Evolutionary conservation across 129 eudicot species (phyloP).

Genomic region (Arctium minus): DNA sequence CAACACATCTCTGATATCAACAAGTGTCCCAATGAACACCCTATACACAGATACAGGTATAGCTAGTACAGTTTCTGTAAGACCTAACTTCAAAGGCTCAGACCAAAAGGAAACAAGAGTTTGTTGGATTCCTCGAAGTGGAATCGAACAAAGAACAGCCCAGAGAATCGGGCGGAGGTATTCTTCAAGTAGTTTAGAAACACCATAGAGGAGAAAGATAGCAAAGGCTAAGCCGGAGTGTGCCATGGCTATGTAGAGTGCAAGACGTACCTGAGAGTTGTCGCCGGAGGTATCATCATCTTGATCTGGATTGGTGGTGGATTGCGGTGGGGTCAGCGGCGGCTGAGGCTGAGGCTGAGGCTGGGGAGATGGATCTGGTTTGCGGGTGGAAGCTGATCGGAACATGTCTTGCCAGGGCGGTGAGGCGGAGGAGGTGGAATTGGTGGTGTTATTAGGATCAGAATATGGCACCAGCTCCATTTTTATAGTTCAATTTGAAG

Average conservation of each 20-base stretch:
- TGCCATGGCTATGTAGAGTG: conserved; percentile 93
- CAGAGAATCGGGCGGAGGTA: conserved; percentile 78
- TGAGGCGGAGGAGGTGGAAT: conserved; percentile 26
- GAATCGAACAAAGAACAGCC: conserved; percentile 94
- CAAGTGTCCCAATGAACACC: conserved; percentile 67
- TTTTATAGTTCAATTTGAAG: conserved; percentile 7
- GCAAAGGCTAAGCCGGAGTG: conserved; percentile 78
- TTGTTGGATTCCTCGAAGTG: conserved; percentile 78
- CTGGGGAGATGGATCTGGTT: conserved; percentile 43
- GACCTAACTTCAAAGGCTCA: conserved; percentile 65
- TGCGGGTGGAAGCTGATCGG: conserved; percentile 76
- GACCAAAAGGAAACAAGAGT: conserved; percentile 85
- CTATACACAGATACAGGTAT: conserved; percentile 73
- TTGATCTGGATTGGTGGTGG: conserved; percentile 4
- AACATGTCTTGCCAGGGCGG: conserved; percentile 97
- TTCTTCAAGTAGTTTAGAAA: conserved; percentile 67
- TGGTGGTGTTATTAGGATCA: conserved; percentile 41
- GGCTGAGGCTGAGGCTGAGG: conserved; percentile 23
- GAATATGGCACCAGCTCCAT: conserved; percentile 85
- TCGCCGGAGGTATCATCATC: background rate
- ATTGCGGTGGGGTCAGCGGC: background rate
- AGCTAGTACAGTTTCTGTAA: conserved; percentile 73
- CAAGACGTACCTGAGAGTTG: conserved; percentile 78
- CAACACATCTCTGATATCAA: conserved; percentile 49
- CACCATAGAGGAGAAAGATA: conserved; percentile 50